Evolutionary conservation across 192 early-diverging fungal species (phyloP), one percentile per base, ranked within the genome.

Genomic region (Nowakowskiella sp.): DNA sequence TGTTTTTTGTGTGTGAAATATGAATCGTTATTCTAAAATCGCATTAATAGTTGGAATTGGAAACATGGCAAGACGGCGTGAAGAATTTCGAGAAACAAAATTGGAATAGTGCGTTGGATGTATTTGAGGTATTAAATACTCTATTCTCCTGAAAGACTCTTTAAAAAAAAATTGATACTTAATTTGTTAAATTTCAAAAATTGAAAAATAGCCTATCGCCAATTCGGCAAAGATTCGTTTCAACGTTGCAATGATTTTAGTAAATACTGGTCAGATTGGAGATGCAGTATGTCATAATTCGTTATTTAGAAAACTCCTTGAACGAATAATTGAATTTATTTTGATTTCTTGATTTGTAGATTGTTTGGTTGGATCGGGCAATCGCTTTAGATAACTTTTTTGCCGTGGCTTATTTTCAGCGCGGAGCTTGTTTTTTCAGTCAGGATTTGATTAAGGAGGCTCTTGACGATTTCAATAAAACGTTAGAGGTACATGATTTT

Each of bases 221-320:
- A 89, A 94, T 61, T 85, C 82, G 13, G 83, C 92, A 31, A 93
- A 92, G 68, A 92, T 96, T 44, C 90, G 92, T 66, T 98, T 96
- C 69, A 98, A 95, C 67, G 89, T 95, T 62, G 91, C 86, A 4
- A 80, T 92, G 53, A 77, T 86, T 33, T 80, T 81, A 45, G 74
- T 89, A 2, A 85, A 82, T 23, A 51, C 88, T 32, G 80, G 79
- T 13, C 76, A 91, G 51, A 72, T 84, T 62, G 72, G 85, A 21
- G 77, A 72, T 55, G 94, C 92, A 61, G 89, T 97, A 78, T 74
- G 86, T 81, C 47, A 42, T 48, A 53, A 6, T 39, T 7, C 23
- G 10, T 43, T 25, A 27, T 3, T 10, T 23, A n/a, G 49, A 19
- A 5, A 8, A 6, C 13, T 16, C 27, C 19, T 7, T 16, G 8